These are phyloP conservation scores for Fragilaria radians DNA, from an alignment of 108 stramenopile species.

Conservation along the genomic window DNA sequence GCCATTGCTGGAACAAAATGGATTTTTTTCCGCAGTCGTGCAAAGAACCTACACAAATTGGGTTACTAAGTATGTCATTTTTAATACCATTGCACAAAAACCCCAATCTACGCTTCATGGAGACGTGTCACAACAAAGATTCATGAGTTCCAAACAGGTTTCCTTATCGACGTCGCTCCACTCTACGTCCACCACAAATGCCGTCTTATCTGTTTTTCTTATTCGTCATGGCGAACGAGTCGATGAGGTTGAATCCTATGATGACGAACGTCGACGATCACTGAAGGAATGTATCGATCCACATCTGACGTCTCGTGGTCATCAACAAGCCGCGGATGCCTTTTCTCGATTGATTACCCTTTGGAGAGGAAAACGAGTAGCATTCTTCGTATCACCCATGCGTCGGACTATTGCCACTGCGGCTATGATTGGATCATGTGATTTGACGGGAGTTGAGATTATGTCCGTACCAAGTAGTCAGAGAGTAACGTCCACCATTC, in stretches of 20 bases:
- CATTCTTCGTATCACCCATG: slow-evolving; percentile 4
- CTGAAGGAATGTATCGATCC: slow-evolving; percentile 5
- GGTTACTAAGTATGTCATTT: no score
- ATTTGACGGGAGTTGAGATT: not conserved
- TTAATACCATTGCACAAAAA: no score
- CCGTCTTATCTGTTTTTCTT: slow-evolving; percentile 1
- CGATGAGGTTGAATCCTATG: not conserved
- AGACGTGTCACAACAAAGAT: no score
- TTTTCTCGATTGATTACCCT: not conserved
- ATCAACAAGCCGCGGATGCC: slow-evolving; percentile 8
- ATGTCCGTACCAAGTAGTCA: not conserved
- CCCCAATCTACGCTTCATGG: no score
- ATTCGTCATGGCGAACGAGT: slow-evolving; percentile 8
- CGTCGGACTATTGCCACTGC: slow-evolving; percentile 3
- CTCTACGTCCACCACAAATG: not conserved
- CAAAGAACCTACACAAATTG: no score
- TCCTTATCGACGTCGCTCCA: no score
- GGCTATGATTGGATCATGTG: not conserved
- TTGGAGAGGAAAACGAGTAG: not conserved
- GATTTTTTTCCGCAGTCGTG: no score
- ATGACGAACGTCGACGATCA: not conserved
- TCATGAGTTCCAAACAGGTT: no score
- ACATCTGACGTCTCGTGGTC: not conserved
- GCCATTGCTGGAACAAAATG: no score
- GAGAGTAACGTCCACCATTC: not conserved